These are phyloP conservation scores for Spinacia oleracea DNA, from an alignment of 179 eudicot genomes.

Conservation along the genomic window DNA sequence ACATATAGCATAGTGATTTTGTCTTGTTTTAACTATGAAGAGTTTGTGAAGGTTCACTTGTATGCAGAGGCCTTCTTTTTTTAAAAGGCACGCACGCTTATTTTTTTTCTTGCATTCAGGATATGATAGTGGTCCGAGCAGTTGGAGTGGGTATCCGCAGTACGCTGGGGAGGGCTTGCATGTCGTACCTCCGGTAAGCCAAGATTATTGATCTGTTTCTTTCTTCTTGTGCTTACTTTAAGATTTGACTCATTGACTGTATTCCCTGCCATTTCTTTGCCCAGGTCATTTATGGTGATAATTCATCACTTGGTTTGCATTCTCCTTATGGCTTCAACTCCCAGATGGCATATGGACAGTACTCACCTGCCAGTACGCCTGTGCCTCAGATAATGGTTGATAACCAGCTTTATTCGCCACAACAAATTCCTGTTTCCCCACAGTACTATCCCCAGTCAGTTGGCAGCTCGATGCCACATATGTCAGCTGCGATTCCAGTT, in stretches of 20 bases:
- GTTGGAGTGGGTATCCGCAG: constrained; percentile 78
- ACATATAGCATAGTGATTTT: neutral
- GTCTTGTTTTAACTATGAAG: neutral
- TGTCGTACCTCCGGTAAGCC: constrained; percentile 85
- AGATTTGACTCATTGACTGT: constrained; percentile 1
- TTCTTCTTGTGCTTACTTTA: constrained; percentile 3
- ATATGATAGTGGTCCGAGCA: constrained; percentile 59
- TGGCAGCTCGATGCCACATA: constrained; percentile 73
- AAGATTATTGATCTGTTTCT: neutral
- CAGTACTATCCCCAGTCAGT: constrained; percentile 69
- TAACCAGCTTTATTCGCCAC: constrained; percentile 78
- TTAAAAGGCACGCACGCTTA: neutral
- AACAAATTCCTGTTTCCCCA: constrained; percentile 77
- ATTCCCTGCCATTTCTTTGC: neutral
- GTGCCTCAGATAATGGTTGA: constrained; percentile 81
- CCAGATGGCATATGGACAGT: constrained; percentile 87
- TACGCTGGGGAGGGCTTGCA: constrained; percentile 80
- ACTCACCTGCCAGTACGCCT: constrained; percentile 80
- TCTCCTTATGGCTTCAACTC: constrained; percentile 71
- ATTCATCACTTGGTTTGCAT: constrained; percentile 64
- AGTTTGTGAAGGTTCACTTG: neutral
- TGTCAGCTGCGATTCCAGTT: constrained; percentile 52
- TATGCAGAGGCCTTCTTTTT: neutral
- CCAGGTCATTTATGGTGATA: constrained; percentile 79
- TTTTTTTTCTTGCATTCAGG: constrained; percentile 43